Conservation (phyloP, 768 basidiomycete species). For the Boletus tomentosulus region DNA sequence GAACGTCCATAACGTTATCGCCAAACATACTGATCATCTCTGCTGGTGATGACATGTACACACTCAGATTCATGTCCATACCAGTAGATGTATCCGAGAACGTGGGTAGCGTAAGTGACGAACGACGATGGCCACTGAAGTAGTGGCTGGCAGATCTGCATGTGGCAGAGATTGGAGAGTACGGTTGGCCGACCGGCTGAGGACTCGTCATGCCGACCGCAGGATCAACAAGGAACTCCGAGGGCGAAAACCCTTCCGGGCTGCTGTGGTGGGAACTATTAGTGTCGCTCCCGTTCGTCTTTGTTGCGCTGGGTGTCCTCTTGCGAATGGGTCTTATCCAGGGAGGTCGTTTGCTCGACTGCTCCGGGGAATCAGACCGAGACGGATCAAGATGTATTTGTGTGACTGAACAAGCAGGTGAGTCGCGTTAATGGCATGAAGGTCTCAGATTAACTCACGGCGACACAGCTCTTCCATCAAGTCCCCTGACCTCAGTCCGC, state of each 20-base stretch:
- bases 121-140: constrained; percentile 21
- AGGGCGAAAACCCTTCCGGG: constrained; percentile 62
- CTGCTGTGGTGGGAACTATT: constrained; percentile 46
- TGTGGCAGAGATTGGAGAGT: constrained; percentile 18
- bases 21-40: constrained; percentile 63
- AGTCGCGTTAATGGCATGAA: constrained; percentile 4
- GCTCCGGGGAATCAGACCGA: constrained; percentile 46
- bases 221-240: constrained; percentile 60
- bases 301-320: constrained; percentile 51
- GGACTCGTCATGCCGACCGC: constrained; percentile 20
- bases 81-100: constrained; percentile 26
- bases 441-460: constrained; percentile 39
- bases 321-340: constrained; percentile 90
- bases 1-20: constrained; percentile 37
- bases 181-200: constrained; percentile 20
- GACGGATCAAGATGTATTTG: constrained; percentile 81
- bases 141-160: constrained; percentile 18
- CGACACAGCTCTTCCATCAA: constrained; percentile 95
- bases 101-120: constrained; percentile 22
- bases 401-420: constrained; percentile 48
- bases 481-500: constrained; percentile 86
- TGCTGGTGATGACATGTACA: constrained; percentile 51
- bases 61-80: constrained; percentile 47
- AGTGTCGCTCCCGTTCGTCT: constrained; percentile 42
- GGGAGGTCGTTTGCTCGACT: constrained; percentile 57